Base-by-base conservation (phyloP, 108 stramenopile species). In the Pseudonitzschia pungens region DNA sequence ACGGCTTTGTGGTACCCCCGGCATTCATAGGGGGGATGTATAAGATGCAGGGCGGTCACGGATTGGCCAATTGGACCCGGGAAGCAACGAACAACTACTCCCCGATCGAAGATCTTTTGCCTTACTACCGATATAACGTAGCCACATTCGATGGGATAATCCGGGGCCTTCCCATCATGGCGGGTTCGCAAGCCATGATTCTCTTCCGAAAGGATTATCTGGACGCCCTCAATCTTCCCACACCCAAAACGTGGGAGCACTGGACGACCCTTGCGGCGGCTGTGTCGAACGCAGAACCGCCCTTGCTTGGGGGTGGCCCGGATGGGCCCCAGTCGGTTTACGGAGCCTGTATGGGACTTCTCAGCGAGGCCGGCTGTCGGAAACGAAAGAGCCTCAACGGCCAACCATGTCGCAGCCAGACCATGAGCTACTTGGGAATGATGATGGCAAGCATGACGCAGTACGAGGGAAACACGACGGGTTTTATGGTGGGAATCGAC, bases 171-270 rank as follows among this genome's bases (percentile, higher is more conserved):
- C 83, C 79, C 20, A 48, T 79, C 4, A 43, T 84, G 16, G 68
- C 77, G 8, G 80, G 80, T 1, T 71, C 73, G 33, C 74, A 76
- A 16, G 53, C 53, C 10, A 22, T 68, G 22, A 43, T 84, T 51
- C 57, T 81, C 0, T 84, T 81, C 65, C 71, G 76, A 41, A 84
- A 81, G 60, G 83, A 84, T 50, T 73, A 74, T 45, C 43, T 84
- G 33, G 67, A 81, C 15, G 51, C 59, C n/a, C 26, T 66, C 43
- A 64, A 77, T n/a, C 27, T 78, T 21, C 58, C 73, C 11, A 29
- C 68, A 20, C 83, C 83, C 14, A 72, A 54, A 26, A 84, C 83
- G 2, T 84, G 80, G 83, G 52, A 74, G 20, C 80, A 84, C 52
- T 81, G 77, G 41, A 60, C 50, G 36, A 48, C 63, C 11, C 48